Base-by-base conservation (phyloP, 768 basidiomycete species). In the Russula emetica region DNA sequence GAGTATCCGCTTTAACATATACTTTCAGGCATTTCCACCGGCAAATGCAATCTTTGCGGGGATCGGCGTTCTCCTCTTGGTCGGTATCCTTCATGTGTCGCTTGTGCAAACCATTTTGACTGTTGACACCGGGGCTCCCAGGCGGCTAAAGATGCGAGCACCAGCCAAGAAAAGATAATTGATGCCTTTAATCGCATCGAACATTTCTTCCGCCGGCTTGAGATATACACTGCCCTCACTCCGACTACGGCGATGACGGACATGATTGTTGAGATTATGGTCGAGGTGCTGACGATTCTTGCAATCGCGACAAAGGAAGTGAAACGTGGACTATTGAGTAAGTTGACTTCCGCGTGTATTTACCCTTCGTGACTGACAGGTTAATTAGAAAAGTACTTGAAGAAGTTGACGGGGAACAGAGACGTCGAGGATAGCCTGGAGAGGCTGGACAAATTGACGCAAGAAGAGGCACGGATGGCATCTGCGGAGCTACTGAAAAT, bases 251-350 rank as follows among this genome's bases (percentile, higher is more conserved):
- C 42, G 9, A 44, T 44, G 44, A 44, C 3, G 44, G 44, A n/a
- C 44, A 20, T 44, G 20, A n/a, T 44, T 20, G 44, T 44, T 8
- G 44, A 44, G 8, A 44, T 44, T 44, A n/a, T 44, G 44, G 44
- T n/a, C 1, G 44, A 44, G 26, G 42, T 61, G 10, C 52, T 61
- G 11, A 32, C 26, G 8, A 54, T 61, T 16, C 11, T 61, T 9
- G 40, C 20, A 18, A n/a, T 44, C 3, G 28, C 40, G 5, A 61
- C 60, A 1, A 53, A 61, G 13, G 51, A 61, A 34, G 6, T 36
- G 14, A 58, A 49, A 26, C 47, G 30, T 4, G 34, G 57, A 22
- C 47, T n/a, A 30, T 14, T 60, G 34, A 60, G 58, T 60, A 16
- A 51, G 58, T 40, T 24, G 10, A 20, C n/a, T n/a, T 6, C 6